phyloP scores from a whole-genome alignment of 2,329 filamentous ascomycete species.

The Colletotrichum sublineola region DNA sequence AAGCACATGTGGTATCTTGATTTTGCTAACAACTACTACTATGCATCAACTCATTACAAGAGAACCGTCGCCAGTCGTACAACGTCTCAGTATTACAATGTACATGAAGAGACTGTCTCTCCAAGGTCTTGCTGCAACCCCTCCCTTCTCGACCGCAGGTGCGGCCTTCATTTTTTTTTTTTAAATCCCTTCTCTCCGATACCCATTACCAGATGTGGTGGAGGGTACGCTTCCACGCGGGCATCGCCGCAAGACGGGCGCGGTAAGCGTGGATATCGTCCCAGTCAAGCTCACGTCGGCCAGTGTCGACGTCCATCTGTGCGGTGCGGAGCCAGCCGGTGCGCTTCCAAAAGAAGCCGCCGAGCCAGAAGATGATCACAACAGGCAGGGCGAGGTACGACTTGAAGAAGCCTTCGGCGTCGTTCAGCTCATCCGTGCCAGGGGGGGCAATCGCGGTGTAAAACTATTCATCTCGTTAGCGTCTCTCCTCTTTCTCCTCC shows the following conservation, averaged over 20 bases:
- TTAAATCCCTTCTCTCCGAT: background rate
- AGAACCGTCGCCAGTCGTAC: background rate
- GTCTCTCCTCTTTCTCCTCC: background rate
- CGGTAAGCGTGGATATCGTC: slow-evolving; percentile 71
- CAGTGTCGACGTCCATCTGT: slow-evolving; percentile 78
- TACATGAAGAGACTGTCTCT: slow-evolving; percentile 6
- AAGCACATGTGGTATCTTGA: slow-evolving; percentile 39
- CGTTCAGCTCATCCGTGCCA: slow-evolving; percentile 48
- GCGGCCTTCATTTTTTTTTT: background rate
- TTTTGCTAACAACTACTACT: slow-evolving; percentile 28
- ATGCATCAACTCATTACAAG: slow-evolving; percentile 2
- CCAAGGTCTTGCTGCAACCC: background rate
- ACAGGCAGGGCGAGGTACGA: slow-evolving; percentile 67
- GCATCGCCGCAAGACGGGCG: slow-evolving; percentile 63
- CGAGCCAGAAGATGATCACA: slow-evolving; percentile 66
- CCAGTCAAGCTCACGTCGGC: slow-evolving; percentile 75
- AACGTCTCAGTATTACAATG: slow-evolving; percentile 3
- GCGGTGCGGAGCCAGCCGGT: slow-evolving; percentile 69
- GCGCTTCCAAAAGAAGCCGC: slow-evolving; percentile 75
- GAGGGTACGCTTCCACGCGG: slow-evolving; percentile 60
- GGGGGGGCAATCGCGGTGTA: slow-evolving; percentile 63
- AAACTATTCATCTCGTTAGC: slow-evolving; percentile 52
- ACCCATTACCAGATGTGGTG: slow-evolving; percentile 24
- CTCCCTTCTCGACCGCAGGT: background rate
- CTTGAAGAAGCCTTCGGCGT: slow-evolving; percentile 66